These are phyloP conservation scores for Ilex paraguariensis DNA, from an alignment of 305 asterid genomes.

Conservation along the genomic window DNA sequence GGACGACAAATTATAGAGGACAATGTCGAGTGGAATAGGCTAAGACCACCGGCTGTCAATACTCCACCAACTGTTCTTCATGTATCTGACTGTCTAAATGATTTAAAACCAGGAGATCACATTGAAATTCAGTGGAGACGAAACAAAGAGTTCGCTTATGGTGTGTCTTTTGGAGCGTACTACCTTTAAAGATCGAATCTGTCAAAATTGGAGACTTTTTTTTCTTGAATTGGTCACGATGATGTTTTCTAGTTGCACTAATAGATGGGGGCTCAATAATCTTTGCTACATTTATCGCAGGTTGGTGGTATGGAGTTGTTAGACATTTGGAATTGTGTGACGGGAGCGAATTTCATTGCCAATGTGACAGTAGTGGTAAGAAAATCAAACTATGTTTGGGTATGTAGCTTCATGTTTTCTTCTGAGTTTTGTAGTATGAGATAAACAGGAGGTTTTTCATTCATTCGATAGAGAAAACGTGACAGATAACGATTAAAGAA, in stretches of 20 bases:
- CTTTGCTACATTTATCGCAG: constrained; percentile 32
- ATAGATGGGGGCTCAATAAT: constrained; percentile 21
- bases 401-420: too few relatives aligned
- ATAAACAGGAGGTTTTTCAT: too few relatives aligned
- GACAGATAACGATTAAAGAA: too few relatives aligned
- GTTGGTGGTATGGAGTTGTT: constrained; percentile 99
- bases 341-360: constrained; percentile 50
- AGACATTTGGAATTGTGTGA: constrained; percentile 77
- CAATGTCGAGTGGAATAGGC: constrained; percentile 62
- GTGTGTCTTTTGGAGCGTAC: constrained; percentile 28
- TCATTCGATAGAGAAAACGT: too few relatives aligned
- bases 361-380: constrained; percentile 60
- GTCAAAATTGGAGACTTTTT: too few relatives aligned
- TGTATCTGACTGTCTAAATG: constrained; percentile 54
- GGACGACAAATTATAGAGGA: constrained; percentile 73
- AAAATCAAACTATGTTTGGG: not conserved
- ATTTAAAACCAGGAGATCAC: constrained; percentile 79
- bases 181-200: too few relatives aligned
- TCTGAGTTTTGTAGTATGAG: too few relatives aligned
- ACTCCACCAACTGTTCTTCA: constrained; percentile 58
- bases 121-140: constrained; percentile 93
- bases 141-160: constrained; percentile 69
- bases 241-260: constrained; percentile 19
- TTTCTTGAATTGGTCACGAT: not conserved
- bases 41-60: constrained; percentile 62